Evolutionary conservation across 208 protist species (phyloP).

Genomic region (Tritrichomonas foetus): DNA sequence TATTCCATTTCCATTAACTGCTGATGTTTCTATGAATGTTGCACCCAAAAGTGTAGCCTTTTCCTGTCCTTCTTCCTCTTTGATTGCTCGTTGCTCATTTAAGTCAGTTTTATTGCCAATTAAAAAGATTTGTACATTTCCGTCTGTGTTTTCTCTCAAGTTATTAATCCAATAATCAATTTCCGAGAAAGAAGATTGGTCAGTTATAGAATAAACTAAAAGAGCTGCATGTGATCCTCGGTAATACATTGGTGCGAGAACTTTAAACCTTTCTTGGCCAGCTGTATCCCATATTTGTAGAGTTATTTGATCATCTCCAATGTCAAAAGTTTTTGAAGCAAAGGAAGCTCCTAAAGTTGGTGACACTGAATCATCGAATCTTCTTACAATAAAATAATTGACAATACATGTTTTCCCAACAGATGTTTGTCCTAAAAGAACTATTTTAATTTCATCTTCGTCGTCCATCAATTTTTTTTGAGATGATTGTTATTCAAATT

Average conservation of each 20-base stretch:
- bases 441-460: constrained; percentile 43
- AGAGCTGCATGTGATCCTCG: constrained; percentile 56
- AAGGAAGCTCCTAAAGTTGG: constrained; percentile 52
- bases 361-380: constrained; percentile 46
- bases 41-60: background rate
- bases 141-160: background rate
- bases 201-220: constrained; percentile 56
- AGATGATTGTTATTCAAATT: no score
- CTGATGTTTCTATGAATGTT: constrained; percentile 21
- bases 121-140: background rate
- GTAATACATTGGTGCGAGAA: constrained; percentile 61
- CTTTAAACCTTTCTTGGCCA: constrained; percentile 50
- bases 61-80: background rate
- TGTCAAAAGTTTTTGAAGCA: constrained; percentile 41
- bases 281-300: constrained; percentile 55
- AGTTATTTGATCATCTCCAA: constrained; percentile 39
- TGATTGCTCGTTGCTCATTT: background rate
- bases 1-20: background rate
- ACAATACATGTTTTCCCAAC: constrained; percentile 56
- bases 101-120: background rate
- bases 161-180: background rate
- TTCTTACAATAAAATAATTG: constrained; percentile 46
- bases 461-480: no score
- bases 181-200: background rate
- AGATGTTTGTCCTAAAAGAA: constrained; percentile 51